Percentiles rank a stretch among this genome's conserved stretches.
These are phyloP conservation scores for Hypoxylon sp. DNA, from an alignment of 2,329 filamentous ascomycete genomes.

Conservation along the genomic window DNA sequence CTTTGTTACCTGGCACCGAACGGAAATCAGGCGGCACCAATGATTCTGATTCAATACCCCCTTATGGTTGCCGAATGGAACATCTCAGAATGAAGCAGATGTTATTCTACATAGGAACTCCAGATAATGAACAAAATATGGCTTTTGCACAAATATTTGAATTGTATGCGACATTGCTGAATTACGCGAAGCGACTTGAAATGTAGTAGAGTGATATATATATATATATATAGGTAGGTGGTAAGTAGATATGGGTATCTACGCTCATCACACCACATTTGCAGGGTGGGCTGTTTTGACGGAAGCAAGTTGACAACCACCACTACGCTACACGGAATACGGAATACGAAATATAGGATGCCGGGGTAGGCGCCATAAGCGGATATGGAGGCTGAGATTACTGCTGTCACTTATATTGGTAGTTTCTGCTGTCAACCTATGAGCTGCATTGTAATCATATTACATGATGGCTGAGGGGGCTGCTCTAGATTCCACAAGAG, in stretches of 20 bases:
- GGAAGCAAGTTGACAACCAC: slow-evolving; percentile 18
- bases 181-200: slow-evolving; percentile 1
- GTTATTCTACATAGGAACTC: slow-evolving; percentile 45
- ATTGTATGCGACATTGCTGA: background rate
- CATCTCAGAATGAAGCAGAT: slow-evolving; percentile 42
- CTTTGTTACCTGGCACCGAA: slow-evolving; percentile 45
- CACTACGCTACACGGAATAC: slow-evolving; percentile 17
- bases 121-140: slow-evolving; percentile 47
- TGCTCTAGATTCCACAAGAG: slow-evolving; percentile 2
- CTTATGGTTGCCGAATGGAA: slow-evolving; percentile 46
- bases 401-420: no score
- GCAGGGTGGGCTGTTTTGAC: slow-evolving; percentile 8
- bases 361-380: slow-evolving; percentile 14
- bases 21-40: slow-evolving; percentile 48
- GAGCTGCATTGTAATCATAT: background rate
- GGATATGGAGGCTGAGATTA: slow-evolving; percentile 19
- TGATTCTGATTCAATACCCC: slow-evolving; percentile 49
- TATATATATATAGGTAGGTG: background rate
- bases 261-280: slow-evolving; percentile 16
- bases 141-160: slow-evolving; percentile 12
- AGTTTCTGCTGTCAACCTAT: no score
- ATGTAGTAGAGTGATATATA: background rate
- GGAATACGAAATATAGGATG: no score
- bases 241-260: background rate
- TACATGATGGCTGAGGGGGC: no score